Conservation (phyloP, 345 rosid genomes). For the Bruguiera sexangula region DNA sequence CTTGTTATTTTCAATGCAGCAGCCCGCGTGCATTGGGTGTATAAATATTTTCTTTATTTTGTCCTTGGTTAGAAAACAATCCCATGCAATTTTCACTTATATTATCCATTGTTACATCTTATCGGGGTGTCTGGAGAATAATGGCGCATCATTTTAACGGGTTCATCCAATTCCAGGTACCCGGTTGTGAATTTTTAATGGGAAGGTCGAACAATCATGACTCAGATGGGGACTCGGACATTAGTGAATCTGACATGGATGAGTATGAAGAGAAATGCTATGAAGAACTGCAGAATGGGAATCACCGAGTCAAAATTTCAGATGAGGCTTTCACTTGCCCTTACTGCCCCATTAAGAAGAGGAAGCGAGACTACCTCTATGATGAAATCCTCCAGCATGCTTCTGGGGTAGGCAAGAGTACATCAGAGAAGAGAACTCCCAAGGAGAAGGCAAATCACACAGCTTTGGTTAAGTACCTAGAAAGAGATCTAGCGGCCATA, state of each 20-base stretch:
- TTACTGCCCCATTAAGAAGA: conserved; percentile 67
- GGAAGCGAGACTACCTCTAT: conserved; percentile 56
- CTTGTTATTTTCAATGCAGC: too few relatives aligned
- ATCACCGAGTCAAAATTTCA: conserved; percentile 47
- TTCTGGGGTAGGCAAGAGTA: conserved; percentile 84
- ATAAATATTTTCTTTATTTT: background rate
- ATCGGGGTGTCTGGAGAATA: background rate
- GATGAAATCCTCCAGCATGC: conserved; percentile 91
- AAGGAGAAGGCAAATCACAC: conserved; percentile 81
- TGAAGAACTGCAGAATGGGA: conserved; percentile 70
- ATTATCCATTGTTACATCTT: background rate
- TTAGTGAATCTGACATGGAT: conserved; percentile 50
- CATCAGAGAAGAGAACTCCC: conserved; percentile 59
- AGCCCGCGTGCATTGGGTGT: too few relatives aligned
- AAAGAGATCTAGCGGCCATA: conserved; percentile 38
- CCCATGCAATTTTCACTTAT: too few relatives aligned
- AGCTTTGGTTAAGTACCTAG: conserved; percentile 73
- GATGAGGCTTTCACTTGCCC: conserved; percentile 68
- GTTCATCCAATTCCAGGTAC: conserved; percentile 5
- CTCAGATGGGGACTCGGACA: conserved; percentile 32
- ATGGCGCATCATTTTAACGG: background rate
- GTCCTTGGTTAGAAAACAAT: background rate
- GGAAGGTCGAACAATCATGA: conserved; percentile 11
- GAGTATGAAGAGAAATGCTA: conserved; percentile 50
- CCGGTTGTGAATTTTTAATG: conserved; percentile 2